Evolutionary conservation across 495 filamentous ascomycete genomes (phyloP), one percentile per base, ranked within the genome.

Genomic region (Hypoxylon lenormandii): DNA sequence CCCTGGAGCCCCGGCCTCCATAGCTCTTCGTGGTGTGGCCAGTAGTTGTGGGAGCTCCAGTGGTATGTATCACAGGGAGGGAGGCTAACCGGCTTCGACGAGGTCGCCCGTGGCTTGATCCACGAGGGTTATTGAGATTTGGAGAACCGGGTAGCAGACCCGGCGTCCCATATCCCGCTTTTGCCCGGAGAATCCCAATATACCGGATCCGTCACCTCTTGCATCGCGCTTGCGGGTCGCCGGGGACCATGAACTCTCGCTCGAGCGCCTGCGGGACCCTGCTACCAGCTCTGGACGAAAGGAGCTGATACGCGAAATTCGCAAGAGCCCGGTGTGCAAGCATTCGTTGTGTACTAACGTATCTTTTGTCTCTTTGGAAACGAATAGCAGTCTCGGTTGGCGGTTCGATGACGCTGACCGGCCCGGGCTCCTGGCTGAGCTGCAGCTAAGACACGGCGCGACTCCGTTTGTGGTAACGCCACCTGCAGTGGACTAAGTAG

Each of bases 151-250:
- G 63, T 49, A 23, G 30, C 40, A 62, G 26, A 36, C 38, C 47
- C 51, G 58, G 48, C 61, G 16, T 46, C 6, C 30, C 57, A 54
- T 59, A 49, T 66, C 36, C 68, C 68, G 68, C 46, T 26, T 5
- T 36, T 33, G 38, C 18, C 56, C 23, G 47, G 46, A 30, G 21
- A 43, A 22, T 57, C 37, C 56, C 57, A 60, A 58, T 11, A 61
- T 54, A 40, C 46, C 57, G 57, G 57, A 66, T 46, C 68, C 47
- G 68, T 63, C 38, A 53, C 19, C 38, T 58, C 40, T 37, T 66
- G 47, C 52, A 54, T 63, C 10, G 46, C 40, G 58, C 62, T 60
- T 66, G 37, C 47, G 52, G 40, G 30, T 37, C 36, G 47, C 53
- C 54, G 58, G 38, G 58, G 53, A 36, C 23, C 49, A 33, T 50